Percentiles rank a stretch among this genome's conserved stretches.
phyloP scores from a whole-genome alignment of 163 green algal species.

The Chloroidium sp. region DNA sequence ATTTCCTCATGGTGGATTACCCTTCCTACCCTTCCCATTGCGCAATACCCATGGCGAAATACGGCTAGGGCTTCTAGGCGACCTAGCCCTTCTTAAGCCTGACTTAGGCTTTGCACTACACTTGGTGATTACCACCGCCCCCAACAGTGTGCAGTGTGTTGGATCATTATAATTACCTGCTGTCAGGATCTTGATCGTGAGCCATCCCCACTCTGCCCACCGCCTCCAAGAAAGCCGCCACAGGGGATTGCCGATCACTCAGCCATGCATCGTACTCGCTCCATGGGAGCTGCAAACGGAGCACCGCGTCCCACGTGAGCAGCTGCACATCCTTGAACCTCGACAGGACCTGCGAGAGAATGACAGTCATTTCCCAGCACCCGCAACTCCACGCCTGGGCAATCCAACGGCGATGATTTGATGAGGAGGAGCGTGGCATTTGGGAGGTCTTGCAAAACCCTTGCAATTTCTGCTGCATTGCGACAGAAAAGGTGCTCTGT shows the following conservation, averaged over 20 bases:
- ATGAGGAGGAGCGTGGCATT: too few relatives aligned
- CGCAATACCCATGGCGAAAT: too few relatives aligned
- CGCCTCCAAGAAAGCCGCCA: neutral
- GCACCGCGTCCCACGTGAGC: conserved; percentile 11
- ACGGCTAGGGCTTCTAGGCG: too few relatives aligned
- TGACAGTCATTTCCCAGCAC: neutral
- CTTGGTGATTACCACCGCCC: neutral
- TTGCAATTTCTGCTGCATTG: too few relatives aligned
- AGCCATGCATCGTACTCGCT: conserved; percentile 15
- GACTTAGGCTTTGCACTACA: too few relatives aligned
- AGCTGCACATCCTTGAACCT: conserved; percentile 7
- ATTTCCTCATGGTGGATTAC: too few relatives aligned
- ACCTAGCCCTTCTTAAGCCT: too few relatives aligned
- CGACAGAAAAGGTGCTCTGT: too few relatives aligned
- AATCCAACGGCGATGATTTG: too few relatives aligned
- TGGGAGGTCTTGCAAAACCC: too few relatives aligned
- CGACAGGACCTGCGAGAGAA: neutral
- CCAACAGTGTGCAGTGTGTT: neutral
- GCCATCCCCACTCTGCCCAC: neutral
- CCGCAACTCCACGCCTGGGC: too few relatives aligned
- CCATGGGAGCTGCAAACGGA: conserved; percentile 11
- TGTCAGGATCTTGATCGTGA: neutral
- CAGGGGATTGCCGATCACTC: neutral
- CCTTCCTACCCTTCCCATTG: too few relatives aligned
- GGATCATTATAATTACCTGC: neutral